A percentile compares a stretch with the other conserved stretches of the same genome.
Conservation (phyloP, 2,329 filamentous ascomycete genomes). For the Claviceps sorghi region DNA sequence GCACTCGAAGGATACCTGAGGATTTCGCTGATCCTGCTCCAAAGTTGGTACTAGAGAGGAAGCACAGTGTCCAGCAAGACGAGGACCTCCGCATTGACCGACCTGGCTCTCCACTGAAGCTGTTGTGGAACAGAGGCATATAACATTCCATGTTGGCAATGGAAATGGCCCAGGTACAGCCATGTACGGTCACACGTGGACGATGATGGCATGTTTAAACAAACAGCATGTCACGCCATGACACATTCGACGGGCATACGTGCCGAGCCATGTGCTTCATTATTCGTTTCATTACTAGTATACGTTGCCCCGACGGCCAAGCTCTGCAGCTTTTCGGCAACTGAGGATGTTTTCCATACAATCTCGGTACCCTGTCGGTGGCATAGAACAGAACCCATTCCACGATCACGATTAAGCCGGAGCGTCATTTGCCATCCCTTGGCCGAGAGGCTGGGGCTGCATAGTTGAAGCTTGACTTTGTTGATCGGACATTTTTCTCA, state of each 20-base stretch:
- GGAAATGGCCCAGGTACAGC: background rate
- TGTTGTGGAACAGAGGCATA: background rate
- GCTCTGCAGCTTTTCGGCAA: constrained; percentile 39
- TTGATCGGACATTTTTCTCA: constrained; percentile 52
- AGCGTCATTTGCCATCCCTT: constrained; percentile 76
- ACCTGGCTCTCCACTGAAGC: background rate
- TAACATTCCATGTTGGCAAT: background rate
- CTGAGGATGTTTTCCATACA: constrained; percentile 51
- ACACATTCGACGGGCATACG: background rate
- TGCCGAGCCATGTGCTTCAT: background rate
- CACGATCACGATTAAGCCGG: constrained; percentile 96
- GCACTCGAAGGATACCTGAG: too few species aligned
- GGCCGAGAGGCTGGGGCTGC: constrained; percentile 65
- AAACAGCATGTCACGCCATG: background rate
- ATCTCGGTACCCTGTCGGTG: constrained; percentile 70
- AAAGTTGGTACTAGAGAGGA: background rate
- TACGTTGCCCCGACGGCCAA: constrained; percentile 39
- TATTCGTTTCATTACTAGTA: constrained; percentile 7
- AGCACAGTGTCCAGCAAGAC: background rate
- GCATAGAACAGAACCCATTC: constrained; percentile 53
- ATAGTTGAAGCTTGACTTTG: constrained; percentile 96
- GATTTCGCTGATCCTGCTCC: too few species aligned
- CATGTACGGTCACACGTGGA: background rate
- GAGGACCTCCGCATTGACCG: background rate
- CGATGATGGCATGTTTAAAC: background rate